Conservation (phyloP, 75 land plant genomes). For the Azolla pinnata region DNA sequence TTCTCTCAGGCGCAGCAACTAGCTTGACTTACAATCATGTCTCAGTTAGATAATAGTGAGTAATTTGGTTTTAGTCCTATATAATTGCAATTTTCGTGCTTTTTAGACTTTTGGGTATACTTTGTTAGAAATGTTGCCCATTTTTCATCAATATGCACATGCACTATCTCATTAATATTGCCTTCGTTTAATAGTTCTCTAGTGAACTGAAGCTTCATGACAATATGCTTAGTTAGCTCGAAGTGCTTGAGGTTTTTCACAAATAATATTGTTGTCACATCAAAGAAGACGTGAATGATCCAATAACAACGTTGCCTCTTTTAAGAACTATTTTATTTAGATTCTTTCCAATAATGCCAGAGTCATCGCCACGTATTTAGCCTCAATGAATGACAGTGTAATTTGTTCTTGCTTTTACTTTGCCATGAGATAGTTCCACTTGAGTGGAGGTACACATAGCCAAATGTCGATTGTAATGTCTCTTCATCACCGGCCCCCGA, state of each 20-base stretch:
- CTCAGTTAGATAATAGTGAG: too few relatives aligned
- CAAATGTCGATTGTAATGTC: too few relatives aligned
- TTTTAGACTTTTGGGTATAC: neutral
- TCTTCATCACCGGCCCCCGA: constrained; percentile 20
- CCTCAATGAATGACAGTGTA: constrained; percentile 14
- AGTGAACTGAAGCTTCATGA: too few relatives aligned
- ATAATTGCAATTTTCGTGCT: neutral
- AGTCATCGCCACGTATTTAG: too few relatives aligned
- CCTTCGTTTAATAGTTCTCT: neutral
- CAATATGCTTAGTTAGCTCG: too few relatives aligned
- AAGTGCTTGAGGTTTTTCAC: too few relatives aligned
- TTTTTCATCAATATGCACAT: neutral
- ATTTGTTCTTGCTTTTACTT: constrained; percentile 11
- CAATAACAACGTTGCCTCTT: neutral
- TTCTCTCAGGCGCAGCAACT: too few relatives aligned
- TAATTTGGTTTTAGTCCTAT: neutral
- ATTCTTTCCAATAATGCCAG: neutral
- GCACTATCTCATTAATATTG: neutral
- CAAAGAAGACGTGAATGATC: neutral
- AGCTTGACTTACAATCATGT: too few relatives aligned
- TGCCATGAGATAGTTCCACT: constrained; percentile 6
- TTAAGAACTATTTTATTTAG: neutral
- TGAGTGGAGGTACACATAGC: constrained; percentile 11
- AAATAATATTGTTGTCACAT: constrained; percentile 9
- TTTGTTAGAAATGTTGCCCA: constrained; percentile 6